Base-by-base conservation (phyloP, 768 basidiomycete species). In the Lactifluus hygrophoroides region DNA sequence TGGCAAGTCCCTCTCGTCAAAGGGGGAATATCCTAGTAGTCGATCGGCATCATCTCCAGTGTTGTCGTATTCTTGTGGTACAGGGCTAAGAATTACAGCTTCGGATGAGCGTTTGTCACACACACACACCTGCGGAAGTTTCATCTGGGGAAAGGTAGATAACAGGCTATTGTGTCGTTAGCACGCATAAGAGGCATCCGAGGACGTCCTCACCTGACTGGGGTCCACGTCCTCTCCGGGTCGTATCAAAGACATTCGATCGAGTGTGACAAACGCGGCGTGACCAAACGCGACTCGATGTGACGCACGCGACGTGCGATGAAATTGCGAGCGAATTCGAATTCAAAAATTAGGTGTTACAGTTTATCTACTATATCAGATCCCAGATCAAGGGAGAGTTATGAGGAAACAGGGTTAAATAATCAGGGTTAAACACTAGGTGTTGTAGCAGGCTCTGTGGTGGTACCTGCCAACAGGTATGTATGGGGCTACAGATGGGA, bases 131-230 rank as follows among this genome's bases (percentile, higher is more conserved):
- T 16, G 25, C 27, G 25, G 25, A 19, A 6, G 50, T 30, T 40
- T 57, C 64, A 5, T 57, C 61, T 23, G 49, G 59, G 13, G 64
- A 57, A 27, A 64, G 42, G 38, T 59, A 64, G 13, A 63, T 21
- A 42, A 63, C 42, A 6, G 57, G 51, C 63, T 64, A n/a, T 40
- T 45, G 13, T 21, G 6, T 16, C 21, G 43, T 58, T 13, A 64
- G 50, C 19, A 9, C 28, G 28, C 8, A 19, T 45, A 38, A n/a
- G 13, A 38, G 5, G 7, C 6, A 7, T 21, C 4, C 21, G 30
- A 25, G 17, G 23, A 23, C 16, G 25, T 28, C 25, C 54, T 21
- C 7, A 64, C 64, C 46, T 64, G 64, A 38, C 30, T 63, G 37
- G 58, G 21, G 17, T 64, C 61, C 27, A 63, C 57, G n/a, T 59